These are phyloP conservation scores for Dianthus caryophyllus DNA, from an alignment of 148 eudicot genomes.

Conservation along the genomic window DNA sequence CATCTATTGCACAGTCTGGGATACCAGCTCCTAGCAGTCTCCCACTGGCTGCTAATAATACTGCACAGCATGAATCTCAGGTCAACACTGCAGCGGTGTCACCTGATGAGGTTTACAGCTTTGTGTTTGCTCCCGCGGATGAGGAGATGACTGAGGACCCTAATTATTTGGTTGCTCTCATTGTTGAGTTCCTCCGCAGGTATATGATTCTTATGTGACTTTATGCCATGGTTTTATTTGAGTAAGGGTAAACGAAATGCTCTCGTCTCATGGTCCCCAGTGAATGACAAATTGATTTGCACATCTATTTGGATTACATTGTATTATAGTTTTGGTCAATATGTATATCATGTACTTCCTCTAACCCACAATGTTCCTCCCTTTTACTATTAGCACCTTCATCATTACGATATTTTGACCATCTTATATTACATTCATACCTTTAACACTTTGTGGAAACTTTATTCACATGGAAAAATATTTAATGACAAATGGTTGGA, in stretches of 20 bases:
- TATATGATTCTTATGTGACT: conserved; percentile 18
- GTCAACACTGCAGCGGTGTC: conserved; percentile 77
- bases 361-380: too few species aligned
- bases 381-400: too few species aligned
- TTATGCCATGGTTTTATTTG: not conserved
- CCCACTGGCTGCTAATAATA: conserved; percentile 36
- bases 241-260: not conserved
- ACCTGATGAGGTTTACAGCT: conserved; percentile 71
- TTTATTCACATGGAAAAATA: too few species aligned
- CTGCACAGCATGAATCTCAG: conserved; percentile 54
- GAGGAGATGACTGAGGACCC: conserved; percentile 85
- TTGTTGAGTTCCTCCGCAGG: conserved; percentile 89
- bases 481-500: too few species aligned
- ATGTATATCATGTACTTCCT: too few species aligned
- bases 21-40: conserved; percentile 33
- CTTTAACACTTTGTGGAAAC: too few species aligned
- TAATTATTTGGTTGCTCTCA: conserved; percentile 65
- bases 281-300: too few species aligned
- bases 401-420: too few species aligned
- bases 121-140: conserved; percentile 67
- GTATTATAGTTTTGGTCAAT: too few species aligned
- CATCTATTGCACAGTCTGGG: conserved; percentile 38
- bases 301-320: too few species aligned
- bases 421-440: too few species aligned
- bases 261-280: too few species aligned